A percentile compares a stretch with the other conserved stretches of the same genome.
Evolutionary conservation across 1,284 basidiomycete genomes (phyloP).

Genomic region (Boletellus deceptivus): DNA sequence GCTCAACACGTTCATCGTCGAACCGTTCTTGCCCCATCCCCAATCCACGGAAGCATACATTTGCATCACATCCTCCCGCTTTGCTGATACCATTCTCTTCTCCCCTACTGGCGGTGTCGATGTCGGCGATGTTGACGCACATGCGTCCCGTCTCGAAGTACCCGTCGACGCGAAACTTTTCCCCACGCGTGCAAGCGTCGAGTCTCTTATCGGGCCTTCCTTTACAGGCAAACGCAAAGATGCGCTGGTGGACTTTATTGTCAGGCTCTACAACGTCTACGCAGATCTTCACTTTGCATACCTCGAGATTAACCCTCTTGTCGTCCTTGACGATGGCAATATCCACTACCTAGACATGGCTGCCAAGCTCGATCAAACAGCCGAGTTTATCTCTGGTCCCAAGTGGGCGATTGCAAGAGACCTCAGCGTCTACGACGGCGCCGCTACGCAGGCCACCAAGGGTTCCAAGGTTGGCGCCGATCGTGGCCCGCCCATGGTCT

Average conservation of each 20-base stretch:
- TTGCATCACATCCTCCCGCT: slow-evolving; percentile 94
- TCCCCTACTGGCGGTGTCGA: slow-evolving; percentile 99
- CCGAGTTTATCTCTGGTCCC: slow-evolving; percentile 96
- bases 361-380: slow-evolving; percentile 98
- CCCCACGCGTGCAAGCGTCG: slow-evolving; percentile 79
- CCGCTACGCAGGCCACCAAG: slow-evolving; percentile 41
- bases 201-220: slow-evolving; percentile 80
- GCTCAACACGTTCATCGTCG: slow-evolving; percentile 96
- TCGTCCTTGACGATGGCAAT: slow-evolving; percentile 84
- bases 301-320: slow-evolving; percentile 99
- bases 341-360: slow-evolving; percentile 99
- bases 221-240: slow-evolving; percentile 72
- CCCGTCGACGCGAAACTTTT: slow-evolving; percentile 71
- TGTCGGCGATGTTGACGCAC: slow-evolving; percentile 97
- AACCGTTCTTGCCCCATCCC: slow-evolving; percentile 96
- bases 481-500: slow-evolving; percentile 97
- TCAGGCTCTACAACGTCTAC: slow-evolving; percentile 95
- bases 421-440: slow-evolving; percentile 66
- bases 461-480: slow-evolving; percentile 68
- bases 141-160: slow-evolving; percentile 89
- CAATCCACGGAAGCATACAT: slow-evolving; percentile 97
- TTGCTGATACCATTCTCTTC: slow-evolving; percentile 97
- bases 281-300: slow-evolving; percentile 98
- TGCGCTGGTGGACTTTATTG: slow-evolving; percentile 89
- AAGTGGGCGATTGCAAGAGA: slow-evolving; percentile 99